Conservation (phyloP, 495 filamentous ascomycete genomes). For the Neurospora sp. region DNA sequence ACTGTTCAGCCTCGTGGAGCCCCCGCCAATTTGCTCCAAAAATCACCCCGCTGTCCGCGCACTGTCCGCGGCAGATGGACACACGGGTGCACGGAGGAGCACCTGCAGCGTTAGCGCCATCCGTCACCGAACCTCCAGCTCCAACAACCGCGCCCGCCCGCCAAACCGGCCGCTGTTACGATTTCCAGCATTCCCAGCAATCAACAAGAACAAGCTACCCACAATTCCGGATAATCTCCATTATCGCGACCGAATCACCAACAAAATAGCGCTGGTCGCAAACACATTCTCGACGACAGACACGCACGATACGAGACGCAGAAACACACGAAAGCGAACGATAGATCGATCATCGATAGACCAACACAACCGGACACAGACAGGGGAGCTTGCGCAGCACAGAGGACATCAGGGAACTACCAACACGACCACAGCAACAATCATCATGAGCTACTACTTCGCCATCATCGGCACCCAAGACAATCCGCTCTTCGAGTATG, state of each 20-base stretch:
- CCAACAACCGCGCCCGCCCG: not conserved
- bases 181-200: not conserved
- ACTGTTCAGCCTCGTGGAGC: not conserved
- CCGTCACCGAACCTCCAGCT: not conserved
- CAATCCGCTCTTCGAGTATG: conserved; percentile 88
- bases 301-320: not conserved
- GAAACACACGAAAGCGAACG: not conserved
- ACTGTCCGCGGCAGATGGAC: not conserved
- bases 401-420: not conserved
- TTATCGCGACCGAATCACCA: not conserved
- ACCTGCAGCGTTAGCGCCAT: not conserved
- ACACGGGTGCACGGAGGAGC: not conserved
- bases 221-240: too few species aligned
- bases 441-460: conserved; percentile 88
- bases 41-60: not conserved
- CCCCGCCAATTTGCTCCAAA: not conserved
- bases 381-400: not conserved
- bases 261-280: not conserved
- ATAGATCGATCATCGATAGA: not conserved
- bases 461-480: conserved; percentile 88
- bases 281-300: not conserved
- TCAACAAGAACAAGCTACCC: not conserved
- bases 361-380: not conserved
- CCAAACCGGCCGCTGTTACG: not conserved
- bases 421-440: not conserved